A percentile compares a stretch with the other conserved stretches of the same genome.
phyloP scores from a whole-genome alignment of 352 stramenopile genomes.

The Phytophthora fragariaefolia region DNA sequence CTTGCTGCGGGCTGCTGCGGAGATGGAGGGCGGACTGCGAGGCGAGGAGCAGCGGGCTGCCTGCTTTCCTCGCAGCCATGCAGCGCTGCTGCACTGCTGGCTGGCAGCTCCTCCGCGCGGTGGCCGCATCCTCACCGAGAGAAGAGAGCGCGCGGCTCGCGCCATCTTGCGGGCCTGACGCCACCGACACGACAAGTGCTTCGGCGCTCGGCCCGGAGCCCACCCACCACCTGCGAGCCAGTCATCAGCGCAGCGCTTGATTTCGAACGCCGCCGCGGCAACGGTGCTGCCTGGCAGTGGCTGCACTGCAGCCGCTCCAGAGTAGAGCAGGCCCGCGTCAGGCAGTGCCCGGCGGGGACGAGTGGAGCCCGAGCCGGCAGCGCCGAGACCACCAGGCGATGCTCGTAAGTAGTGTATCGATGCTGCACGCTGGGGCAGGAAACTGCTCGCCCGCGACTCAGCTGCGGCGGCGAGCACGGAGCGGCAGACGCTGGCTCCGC shows the following conservation, averaged over 20 bases:
- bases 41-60: too few relatives aligned
- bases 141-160: constrained; percentile 2
- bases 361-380: too few relatives aligned
- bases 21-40: background rate
- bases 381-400: too few relatives aligned
- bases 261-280: constrained; percentile 12
- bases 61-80: background rate
- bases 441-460: constrained; percentile 25
- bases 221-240: constrained; percentile 1
- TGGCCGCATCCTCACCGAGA: constrained; percentile 1
- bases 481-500: background rate
- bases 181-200: constrained; percentile 14
- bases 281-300: background rate
- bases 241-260: constrained; percentile 6
- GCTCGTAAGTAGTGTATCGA: background rate
- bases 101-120: background rate
- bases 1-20: too few relatives aligned
- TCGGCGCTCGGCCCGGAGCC: too few relatives aligned
- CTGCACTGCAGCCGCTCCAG: background rate
- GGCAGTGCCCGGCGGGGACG: background rate
- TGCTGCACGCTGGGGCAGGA: background rate
- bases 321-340: constrained; percentile 1
- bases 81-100: background rate
- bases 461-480: constrained; percentile 10
- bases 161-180: constrained; percentile 20